Conservation (phyloP, 345 rosid genomes). For the Hibiscus tridactylites region DNA sequence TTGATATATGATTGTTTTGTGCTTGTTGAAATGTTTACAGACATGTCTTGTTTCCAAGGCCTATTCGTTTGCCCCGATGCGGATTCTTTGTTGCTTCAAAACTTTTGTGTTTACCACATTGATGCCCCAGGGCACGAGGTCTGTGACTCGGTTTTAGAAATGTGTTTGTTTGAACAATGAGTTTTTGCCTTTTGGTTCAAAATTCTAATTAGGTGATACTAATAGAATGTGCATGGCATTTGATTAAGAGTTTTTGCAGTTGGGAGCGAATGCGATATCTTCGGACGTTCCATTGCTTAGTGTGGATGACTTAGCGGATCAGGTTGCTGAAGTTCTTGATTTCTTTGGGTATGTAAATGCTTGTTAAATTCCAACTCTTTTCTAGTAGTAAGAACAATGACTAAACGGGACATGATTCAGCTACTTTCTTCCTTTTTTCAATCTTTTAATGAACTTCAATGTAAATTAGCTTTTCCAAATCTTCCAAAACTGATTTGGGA, state of each 20-base stretch:
- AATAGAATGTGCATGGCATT: slow-evolving; percentile 21
- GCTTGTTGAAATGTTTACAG: slow-evolving; percentile 19
- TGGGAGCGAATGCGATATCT: slow-evolving; percentile 51
- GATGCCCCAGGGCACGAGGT: slow-evolving; percentile 73
- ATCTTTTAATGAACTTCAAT: no score
- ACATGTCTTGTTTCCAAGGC: slow-evolving; percentile 49
- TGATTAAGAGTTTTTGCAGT: slow-evolving; percentile 50
- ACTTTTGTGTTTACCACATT: slow-evolving; percentile 62
- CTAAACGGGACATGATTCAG: background rate
- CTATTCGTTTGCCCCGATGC: slow-evolving; percentile 47
- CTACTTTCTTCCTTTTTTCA: no score
- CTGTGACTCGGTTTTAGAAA: slow-evolving; percentile 14
- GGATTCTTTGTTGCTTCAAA: slow-evolving; percentile 47
- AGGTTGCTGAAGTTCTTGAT: slow-evolving; percentile 54
- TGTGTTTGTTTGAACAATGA: background rate
- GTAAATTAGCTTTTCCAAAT: no score
- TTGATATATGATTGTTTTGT: slow-evolving; percentile 1
- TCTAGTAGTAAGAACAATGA: background rate
- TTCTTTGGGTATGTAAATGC: slow-evolving; percentile 37
- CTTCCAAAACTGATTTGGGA: no score
- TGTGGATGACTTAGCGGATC: slow-evolving; percentile 50
- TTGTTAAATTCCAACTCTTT: background rate
- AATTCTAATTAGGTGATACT: slow-evolving; percentile 7
- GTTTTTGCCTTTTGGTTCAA: background rate
- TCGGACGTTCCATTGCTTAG: slow-evolving; percentile 41